Base-by-base conservation (phyloP, 1,139 yeast species). In the Nematodospora anomalae region DNA sequence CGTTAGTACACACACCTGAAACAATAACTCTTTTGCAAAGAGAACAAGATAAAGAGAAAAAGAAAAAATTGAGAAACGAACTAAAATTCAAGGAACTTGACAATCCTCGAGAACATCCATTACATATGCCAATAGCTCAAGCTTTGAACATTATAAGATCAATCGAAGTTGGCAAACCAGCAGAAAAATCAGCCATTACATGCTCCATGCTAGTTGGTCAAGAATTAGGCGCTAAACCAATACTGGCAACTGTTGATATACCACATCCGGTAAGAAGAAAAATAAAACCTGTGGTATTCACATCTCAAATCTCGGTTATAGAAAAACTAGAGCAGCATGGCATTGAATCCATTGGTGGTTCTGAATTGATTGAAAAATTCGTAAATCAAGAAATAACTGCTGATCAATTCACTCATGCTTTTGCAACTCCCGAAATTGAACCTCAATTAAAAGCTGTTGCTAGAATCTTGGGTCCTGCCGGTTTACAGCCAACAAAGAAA, bases 101-200 rank as follows among this genome's bases (percentile, higher is more conserved):
- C 36, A 73, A 71, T 41, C 77, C 85, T 1, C 57, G 58, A 32
- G 50, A 57, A 13, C 76, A 74, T 41, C 87, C 89, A 2, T 65
- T 84, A 35, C 83, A 80, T 55, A 80, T 86, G 83, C 81, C 79
- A 31, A 71, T 87, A 9, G 77, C 86, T 9, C 61, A 67, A 14
- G 97, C 97, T 1, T 61, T 89, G 58, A 74, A 83, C 52, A 89
- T 82, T 53, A 58, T 92, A 40, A 73, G 97, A 46, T 96, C 97
- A 0, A 79, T 90, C 4, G 96, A 89, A 59, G 95, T 88, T 4
- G 97, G 97, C 4, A 79, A 85, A 51, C 79, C 92, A 2, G 66
- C 75, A 3, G 63, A 70, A 16, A 80, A 81, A 47, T 79, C 92
- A 21, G 83, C 90, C 25, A 70, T 90, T 30, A 68, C 84, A 14